Base-by-base conservation (phyloP, 371 early-diverging fungal genomes). In the Mortierella polycephala region DNA sequence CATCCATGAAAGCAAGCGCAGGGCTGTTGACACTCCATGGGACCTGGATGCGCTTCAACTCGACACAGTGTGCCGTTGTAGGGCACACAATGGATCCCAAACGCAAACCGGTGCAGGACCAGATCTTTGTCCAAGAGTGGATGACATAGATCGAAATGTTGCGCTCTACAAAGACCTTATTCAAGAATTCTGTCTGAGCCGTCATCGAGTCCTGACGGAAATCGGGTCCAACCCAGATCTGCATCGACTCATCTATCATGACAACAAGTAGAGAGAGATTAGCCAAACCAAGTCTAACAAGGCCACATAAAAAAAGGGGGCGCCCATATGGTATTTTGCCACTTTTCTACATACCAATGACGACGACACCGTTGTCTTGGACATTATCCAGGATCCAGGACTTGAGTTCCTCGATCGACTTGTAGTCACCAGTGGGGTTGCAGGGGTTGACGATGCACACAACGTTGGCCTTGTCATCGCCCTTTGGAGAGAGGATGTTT, bases 51-150 rank as follows among this genome's bases (percentile, higher is more conserved):
- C 88, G 91, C 66, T 90, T 87, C 62, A 95, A 82, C 3, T 85
- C 86, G 10, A 87, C 85, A 69, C 91, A 91, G 67, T 93, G 92
- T 7, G 80, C 81, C 7, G 71, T 85, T 0, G 94, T 94, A 12
- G 95, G 94, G 72, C 94, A 92, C 45, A 95, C 89, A 14, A 95
- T 89, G 0, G 94, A 94, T 21, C 95, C 95, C n/a, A 94, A 83
- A 50, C 95, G 92, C 40, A 95, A 84, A 16, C 95, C 95, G 1
- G 95, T 93, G 83, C 95, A 95, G 40, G 92, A 93, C 95, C 95
- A 95, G 56, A 95, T 86, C 83, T 95, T 95, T 60, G 95, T 95
- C 95, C 95, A 95, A 20, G 94, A 93, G 81, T 95, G 95, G 82
- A 95, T 94, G 20, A 95, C 87, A 72, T 92, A 93, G 57, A 95